Evolutionary conservation across 2,329 filamentous ascomycete species (phyloP), one percentile per base, ranked within the genome.

Genomic region (Arthrobotrys sinensis): DNA sequence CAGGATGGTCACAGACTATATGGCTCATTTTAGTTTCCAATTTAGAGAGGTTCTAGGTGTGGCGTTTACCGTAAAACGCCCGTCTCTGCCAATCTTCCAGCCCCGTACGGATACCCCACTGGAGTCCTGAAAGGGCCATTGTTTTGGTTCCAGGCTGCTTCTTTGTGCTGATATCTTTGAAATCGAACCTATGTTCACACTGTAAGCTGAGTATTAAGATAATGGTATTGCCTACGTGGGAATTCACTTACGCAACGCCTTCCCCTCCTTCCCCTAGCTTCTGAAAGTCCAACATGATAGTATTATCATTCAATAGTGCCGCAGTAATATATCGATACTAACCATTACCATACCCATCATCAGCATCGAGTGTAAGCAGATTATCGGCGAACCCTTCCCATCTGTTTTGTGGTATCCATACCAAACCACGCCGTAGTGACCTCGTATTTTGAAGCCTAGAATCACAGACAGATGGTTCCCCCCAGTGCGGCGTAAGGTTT

Each of bases 1-100:
- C 57, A 1, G 73, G 73, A 40, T 77, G 67, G 62, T 71, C 62
- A 40, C 66, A 77, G n/a, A 62, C 67, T 77, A 48, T 4, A 21
- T 11, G 12, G 28, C 4, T 34, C 14, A n/a, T 50, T 38, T 67
- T 14, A 14, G 28, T 14, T 28, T 45, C 14, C 19, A 19, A 19
- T 8, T 11, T 5, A 46, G 36, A 28, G 38, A 28, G 24, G 24
- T 14, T 14, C 7, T 6, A 21, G 19, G n/a, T 11, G 38, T 50
- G 8, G 19, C 7, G 4, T 24, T 14, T 62, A 71, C 73, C 73
- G 28, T 77, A 77, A 28, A 77, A 71, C 8, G 19, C 43, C 10
- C 36, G 19, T 6, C 50, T 43, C 46, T 46, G n/a, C 66, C 66
- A 67, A 10, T 43, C 50, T 28, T 28, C 24, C 24, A 28, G 24